Evolutionary conservation across 2,329 filamentous ascomycete genomes (phyloP).

Genomic region (Ascosphaera acerosa): DNA sequence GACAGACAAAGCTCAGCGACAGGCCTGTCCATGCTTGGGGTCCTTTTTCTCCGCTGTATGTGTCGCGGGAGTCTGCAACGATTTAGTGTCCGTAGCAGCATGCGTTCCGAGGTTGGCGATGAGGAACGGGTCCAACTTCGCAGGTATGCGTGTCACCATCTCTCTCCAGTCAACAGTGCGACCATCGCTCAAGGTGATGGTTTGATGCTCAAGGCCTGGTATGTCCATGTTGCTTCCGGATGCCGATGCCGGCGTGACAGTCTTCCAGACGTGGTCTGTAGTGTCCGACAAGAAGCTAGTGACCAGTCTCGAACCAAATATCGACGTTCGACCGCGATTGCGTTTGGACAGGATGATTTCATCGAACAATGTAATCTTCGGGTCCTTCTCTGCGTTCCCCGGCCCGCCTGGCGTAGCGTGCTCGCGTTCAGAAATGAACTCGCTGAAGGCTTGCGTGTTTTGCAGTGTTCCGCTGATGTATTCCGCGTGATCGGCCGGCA

Average conservation of each 20-base stretch:
- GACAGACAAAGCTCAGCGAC: too few species aligned
- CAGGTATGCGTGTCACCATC: slow-evolving; percentile 36
- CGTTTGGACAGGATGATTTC: slow-evolving; percentile 39
- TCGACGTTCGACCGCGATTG: slow-evolving; percentile 31
- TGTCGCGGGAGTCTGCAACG: too few species aligned
- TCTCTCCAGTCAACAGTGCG: slow-evolving; percentile 22
- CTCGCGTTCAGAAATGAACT: slow-evolving; percentile 39
- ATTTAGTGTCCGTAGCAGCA: too few species aligned
- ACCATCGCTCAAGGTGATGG: neutral
- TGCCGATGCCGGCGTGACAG: slow-evolving; percentile 30
- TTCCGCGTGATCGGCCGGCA: slow-evolving; percentile 37
- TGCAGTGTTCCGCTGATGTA: slow-evolving; percentile 33
- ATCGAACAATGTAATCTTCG: slow-evolving; percentile 34
- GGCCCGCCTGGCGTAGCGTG: slow-evolving; percentile 20
- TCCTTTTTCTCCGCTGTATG: too few species aligned
- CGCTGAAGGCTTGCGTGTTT: slow-evolving; percentile 39
- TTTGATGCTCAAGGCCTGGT: slow-evolving; percentile 12
- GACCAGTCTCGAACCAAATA: slow-evolving; percentile 25
- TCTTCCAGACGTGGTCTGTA: slow-evolving; percentile 37
- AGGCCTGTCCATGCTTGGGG: too few species aligned
- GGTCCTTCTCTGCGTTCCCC: slow-evolving; percentile 28
- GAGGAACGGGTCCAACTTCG: slow-evolving; percentile 44
- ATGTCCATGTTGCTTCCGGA: slow-evolving; percentile 23
- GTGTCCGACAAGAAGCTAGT: slow-evolving; percentile 37
- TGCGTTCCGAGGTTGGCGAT: neutral